A percentile compares a stretch with the other conserved stretches of the same genome.
Evolutionary conservation across 306 rosid species (phyloP).

Genomic region (Abrus precatorius): DNA sequence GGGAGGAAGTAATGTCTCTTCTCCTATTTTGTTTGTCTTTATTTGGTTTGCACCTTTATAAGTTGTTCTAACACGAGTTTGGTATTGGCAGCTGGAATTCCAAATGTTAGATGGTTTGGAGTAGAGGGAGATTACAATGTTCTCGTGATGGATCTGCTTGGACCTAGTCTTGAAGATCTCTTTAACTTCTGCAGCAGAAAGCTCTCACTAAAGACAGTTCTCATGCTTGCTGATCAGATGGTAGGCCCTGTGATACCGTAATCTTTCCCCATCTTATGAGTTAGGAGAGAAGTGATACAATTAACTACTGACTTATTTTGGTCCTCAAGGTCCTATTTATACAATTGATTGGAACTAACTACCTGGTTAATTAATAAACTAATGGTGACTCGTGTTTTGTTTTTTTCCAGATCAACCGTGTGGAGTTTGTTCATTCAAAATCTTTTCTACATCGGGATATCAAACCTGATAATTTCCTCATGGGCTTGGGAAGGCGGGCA

Average conservation of each 20-base stretch:
- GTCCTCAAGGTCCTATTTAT: neutral
- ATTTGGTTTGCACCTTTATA: neutral
- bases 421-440: constrained; percentile 88
- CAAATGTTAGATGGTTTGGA: constrained; percentile 96
- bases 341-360: neutral
- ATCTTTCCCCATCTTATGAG: neutral
- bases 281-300: constrained; percentile 21
- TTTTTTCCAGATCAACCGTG: constrained; percentile 80
- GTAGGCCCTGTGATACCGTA: constrained; percentile 51
- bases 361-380: constrained; percentile 19
- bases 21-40: neutral
- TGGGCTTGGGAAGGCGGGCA: constrained; percentile 99
- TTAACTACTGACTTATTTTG: neutral
- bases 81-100: constrained; percentile 83
- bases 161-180: constrained; percentile 98
- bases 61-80: constrained; percentile 46
- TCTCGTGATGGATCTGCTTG: constrained; percentile 95
- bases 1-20: constrained; percentile 86
- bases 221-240: constrained; percentile 99
- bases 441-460: constrained; percentile 97
- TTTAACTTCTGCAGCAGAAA: constrained; percentile 96
- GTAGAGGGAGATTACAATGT: constrained; percentile 97
- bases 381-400: neutral
- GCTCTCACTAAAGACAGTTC: constrained; percentile 91
- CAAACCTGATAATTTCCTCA: constrained; percentile 95